These are phyloP conservation scores for Afroboletus lepidellus DNA, from an alignment of 1,284 basidiomycete genomes.

Conservation along the genomic window DNA sequence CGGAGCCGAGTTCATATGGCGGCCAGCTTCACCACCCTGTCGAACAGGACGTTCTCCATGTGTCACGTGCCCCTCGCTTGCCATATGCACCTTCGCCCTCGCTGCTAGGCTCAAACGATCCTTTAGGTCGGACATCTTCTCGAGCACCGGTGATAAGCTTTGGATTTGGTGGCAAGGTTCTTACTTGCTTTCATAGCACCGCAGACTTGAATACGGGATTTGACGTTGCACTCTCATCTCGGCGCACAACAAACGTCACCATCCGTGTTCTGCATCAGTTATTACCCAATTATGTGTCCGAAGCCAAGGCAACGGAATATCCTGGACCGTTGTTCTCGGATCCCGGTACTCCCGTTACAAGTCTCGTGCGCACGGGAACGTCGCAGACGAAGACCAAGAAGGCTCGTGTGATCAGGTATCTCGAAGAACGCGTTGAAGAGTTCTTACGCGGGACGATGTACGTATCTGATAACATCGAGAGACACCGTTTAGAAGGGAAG, in stretches of 20 bases:
- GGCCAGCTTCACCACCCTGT: conserved; percentile 14
- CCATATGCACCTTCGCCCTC: conserved; percentile 76
- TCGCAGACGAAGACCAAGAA: conserved; percentile 82
- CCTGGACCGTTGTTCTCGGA: conserved; percentile 88
- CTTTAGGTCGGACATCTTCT: conserved; percentile 70
- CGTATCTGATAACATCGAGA: conserved; percentile 54
- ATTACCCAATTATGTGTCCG: conserved; percentile 65
- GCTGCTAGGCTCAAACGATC: conserved; percentile 79
- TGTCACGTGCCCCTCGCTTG: conserved; percentile 45
- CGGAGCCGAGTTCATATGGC: conserved; percentile 21
- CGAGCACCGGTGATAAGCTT: conserved; percentile 82
- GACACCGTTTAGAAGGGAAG: conserved; percentile 71
- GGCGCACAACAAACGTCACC: conserved; percentile 67
- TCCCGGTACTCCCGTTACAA: conserved; percentile 61
- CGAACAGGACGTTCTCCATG: conserved; percentile 40
- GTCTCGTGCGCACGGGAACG: conserved; percentile 64
- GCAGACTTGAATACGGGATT: conserved; percentile 68
- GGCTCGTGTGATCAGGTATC: conserved; percentile 72
- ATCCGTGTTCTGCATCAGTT: conserved; percentile 68
- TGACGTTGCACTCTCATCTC: conserved; percentile 72
- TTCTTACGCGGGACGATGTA: conserved; percentile 77
- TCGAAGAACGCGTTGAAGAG: conserved; percentile 74
- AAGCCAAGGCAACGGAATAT: conserved; percentile 57
- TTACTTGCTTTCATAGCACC: conserved; percentile 83
- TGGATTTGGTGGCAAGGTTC: conserved; percentile 85